Conservation (phyloP, 805 yeast genomes). For the Ascoidea tarda region DNA sequence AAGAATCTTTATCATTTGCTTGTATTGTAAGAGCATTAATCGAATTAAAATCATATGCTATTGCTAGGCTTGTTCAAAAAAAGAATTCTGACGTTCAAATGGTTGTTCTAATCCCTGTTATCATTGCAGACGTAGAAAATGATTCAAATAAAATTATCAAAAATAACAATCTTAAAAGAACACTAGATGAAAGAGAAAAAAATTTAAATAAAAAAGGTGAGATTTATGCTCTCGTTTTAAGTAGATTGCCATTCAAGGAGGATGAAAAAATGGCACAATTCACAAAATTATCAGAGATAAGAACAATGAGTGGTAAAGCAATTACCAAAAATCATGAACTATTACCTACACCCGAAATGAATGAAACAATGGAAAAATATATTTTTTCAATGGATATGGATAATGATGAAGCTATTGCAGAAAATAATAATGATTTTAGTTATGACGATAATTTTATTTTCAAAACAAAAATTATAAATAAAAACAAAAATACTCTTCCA, state of each 20-base stretch:
- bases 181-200: conserved; percentile 9
- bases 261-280: conserved; percentile 56
- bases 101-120: conserved; percentile 42
- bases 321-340: conserved; percentile 13
- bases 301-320: conserved; percentile 18
- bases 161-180: conserved; percentile 5
- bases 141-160: conserved; percentile 9
- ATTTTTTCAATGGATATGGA: conserved; percentile 31
- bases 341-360: conserved; percentile 24
- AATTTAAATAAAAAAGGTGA: conserved; percentile 7
- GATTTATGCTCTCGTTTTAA: conserved; percentile 30
- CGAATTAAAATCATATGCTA: conserved; percentile 30
- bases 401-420: conserved; percentile 9
- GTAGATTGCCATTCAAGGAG: conserved; percentile 57
- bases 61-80: conserved; percentile 52
- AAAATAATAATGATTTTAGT: conserved; percentile 13
- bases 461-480: conserved; percentile 13
- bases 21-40: conserved; percentile 40
- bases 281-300: conserved; percentile 21
- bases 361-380: conserved; percentile 26
- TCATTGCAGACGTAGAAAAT: conserved; percentile 14
- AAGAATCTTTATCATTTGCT: conserved; percentile 28
- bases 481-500: conserved; percentile 5
- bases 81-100: conserved; percentile 30
- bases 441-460: conserved; percentile 10